A percentile compares a stretch with the other conserved stretches of the same genome.
phyloP scores from a whole-genome alignment of 2,329 filamentous ascomycete genomes.

The Fusarium phyllophilum region DNA sequence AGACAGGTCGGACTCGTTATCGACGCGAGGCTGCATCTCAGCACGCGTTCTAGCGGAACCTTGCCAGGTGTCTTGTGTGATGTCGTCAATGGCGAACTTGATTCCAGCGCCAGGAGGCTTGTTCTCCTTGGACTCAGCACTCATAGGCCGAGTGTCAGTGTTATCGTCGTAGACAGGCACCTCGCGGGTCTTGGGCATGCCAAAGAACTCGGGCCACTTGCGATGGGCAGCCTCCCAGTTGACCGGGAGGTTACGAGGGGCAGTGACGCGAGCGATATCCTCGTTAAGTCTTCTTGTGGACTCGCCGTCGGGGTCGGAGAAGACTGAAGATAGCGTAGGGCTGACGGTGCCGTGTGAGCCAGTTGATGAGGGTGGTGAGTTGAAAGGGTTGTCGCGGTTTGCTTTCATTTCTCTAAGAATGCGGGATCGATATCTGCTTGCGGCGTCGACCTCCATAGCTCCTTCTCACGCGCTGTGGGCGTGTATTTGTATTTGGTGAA shows the following conservation, averaged over 20 bases:
- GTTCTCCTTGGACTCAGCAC: conserved; percentile 58
- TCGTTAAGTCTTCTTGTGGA: conserved; percentile 63
- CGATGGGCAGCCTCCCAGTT: conserved; percentile 59
- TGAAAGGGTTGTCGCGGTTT: conserved; percentile 66
- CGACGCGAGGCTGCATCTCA: conserved; percentile 65
- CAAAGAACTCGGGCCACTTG: conserved; percentile 64
- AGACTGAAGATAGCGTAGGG: conserved; percentile 63
- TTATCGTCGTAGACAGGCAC: conserved; percentile 45
- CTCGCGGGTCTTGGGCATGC: conserved; percentile 51
- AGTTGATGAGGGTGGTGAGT: conserved; percentile 67
- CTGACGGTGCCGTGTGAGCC: conserved; percentile 67
- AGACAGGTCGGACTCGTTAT: conserved; percentile 63
- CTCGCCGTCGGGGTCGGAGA: conserved; percentile 64
- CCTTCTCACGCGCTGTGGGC: conserved; percentile 39
- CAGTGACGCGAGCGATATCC: conserved; percentile 57
- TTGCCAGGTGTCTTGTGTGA: conserved; percentile 54
- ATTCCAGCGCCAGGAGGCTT: conserved; percentile 50
- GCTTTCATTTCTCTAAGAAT: conserved; percentile 63
- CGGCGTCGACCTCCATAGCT: conserved; percentile 56
- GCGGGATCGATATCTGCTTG: conserved; percentile 57
- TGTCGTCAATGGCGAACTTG: conserved; percentile 55
- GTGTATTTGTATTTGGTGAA: conserved; percentile 29
- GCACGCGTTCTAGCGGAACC: conserved; percentile 55
- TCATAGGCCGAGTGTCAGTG: conserved; percentile 51
- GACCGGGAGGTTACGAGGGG: conserved; percentile 52